These are phyloP conservation scores for Clavulina sp. DNA, from an alignment of 768 basidiomycete genomes.

Conservation along the genomic window DNA sequence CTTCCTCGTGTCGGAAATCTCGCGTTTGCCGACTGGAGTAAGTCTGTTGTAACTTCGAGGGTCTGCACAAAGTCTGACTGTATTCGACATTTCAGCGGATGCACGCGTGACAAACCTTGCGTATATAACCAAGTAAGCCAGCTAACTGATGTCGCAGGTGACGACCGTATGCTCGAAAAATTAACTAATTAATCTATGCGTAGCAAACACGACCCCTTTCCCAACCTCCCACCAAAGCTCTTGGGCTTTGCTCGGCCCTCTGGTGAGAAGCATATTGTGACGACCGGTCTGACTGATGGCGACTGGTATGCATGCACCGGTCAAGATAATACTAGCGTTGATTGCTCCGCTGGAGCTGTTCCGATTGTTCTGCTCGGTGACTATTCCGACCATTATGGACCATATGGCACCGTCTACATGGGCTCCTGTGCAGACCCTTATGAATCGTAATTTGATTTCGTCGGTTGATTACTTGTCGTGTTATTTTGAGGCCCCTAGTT, in stretches of 20 bases:
- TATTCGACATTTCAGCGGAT: conserved; percentile 5
- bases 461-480: too few species aligned
- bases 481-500: too few species aligned
- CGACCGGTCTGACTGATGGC: too few species aligned
- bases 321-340: conserved; percentile 13
- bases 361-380: conserved; percentile 12
- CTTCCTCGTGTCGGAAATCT: conserved; percentile 13
- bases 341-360: conserved; percentile 14
- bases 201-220: background rate
- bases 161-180: background rate
- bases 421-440: conserved; percentile 2
- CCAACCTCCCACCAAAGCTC: background rate
- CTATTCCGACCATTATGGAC: conserved; percentile 15
- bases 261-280: conserved; percentile 1
- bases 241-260: too few species aligned
- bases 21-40: background rate
- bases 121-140: conserved; percentile 23
- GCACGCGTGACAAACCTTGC: background rate
- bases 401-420: conserved; percentile 15
- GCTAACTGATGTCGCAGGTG: background rate
- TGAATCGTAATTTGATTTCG: too few species aligned
- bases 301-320: conserved; percentile 9
- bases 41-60: background rate
- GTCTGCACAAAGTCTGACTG: background rate
- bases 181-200: background rate